A percentile compares a stretch with the other conserved stretches of the same genome.
Conservation (phyloP, 2,329 filamentous ascomycete species). For the Xylariaceae sp. region DNA sequence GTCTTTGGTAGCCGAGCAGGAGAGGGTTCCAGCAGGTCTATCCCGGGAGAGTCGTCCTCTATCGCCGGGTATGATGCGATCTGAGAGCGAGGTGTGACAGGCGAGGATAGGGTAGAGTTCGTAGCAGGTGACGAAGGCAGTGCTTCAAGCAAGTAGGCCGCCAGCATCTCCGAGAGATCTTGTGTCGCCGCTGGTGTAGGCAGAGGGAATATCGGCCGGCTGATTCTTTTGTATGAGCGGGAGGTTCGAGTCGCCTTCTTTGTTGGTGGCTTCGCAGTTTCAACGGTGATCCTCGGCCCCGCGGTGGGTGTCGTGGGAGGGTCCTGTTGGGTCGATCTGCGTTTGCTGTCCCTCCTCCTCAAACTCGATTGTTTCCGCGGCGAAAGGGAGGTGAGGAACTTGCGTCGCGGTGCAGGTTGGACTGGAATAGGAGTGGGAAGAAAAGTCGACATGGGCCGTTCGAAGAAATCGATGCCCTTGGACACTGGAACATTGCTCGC, state of each 20-base stretch:
- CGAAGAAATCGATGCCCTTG: conserved; percentile 25
- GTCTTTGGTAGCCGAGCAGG: conserved; percentile 7
- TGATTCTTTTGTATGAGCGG: conserved; percentile 22
- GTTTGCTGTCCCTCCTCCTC: conserved; percentile 17
- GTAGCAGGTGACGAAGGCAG: conserved; percentile 9
- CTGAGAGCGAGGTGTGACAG: conserved; percentile 12
- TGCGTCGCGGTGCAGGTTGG: conserved; percentile 15
- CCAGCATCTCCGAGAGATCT: conserved; percentile 17
- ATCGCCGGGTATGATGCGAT: conserved; percentile 6
- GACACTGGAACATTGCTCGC: conserved; percentile 23
- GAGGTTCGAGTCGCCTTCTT: conserved; percentile 19
- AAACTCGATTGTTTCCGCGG: conserved; percentile 18
- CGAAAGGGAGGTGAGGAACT: conserved; percentile 21
- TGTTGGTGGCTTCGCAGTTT: not conserved
- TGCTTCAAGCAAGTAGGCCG: conserved; percentile 15
- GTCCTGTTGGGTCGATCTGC: conserved; percentile 12
- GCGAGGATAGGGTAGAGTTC: conserved; percentile 8
- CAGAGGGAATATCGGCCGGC: conserved; percentile 16
- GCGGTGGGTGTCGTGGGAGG: not conserved
- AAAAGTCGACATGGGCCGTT: conserved; percentile 5
- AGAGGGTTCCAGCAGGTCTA: conserved; percentile 19
- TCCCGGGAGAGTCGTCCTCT: conserved; percentile 9
- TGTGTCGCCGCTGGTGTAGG: conserved; percentile 10
- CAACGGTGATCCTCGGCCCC: not conserved
- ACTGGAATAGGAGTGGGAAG: not conserved